phyloP scores from a whole-genome alignment of 352 stramenopile genomes.

The Pythium aquatile region DNA sequence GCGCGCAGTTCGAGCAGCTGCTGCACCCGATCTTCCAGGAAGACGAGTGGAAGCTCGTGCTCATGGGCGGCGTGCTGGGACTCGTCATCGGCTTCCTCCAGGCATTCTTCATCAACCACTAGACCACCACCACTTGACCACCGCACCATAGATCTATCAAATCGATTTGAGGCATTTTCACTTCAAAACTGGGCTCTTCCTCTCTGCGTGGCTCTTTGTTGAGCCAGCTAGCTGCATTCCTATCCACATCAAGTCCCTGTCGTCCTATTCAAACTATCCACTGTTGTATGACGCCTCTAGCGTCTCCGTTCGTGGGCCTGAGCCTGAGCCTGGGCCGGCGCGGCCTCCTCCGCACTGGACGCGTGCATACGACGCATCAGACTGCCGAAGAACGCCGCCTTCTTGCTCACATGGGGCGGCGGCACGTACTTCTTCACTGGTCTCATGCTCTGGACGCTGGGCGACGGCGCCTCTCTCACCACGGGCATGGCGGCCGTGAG shows the following conservation, averaged over 20 bases:
- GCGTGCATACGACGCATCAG: constrained; percentile 20
- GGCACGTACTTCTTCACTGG: constrained; percentile 27
- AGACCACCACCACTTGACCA: background rate
- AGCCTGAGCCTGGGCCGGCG: background rate
- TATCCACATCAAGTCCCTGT: background rate
- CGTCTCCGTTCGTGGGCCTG: background rate
- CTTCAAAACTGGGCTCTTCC: too few species aligned
- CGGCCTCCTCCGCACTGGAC: background rate
- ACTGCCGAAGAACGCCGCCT: constrained; percentile 25
- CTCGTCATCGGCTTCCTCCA: constrained; percentile 90
- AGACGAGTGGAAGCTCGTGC: constrained; percentile 98
- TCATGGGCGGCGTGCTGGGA: constrained; percentile 94
- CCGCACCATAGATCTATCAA: too few species aligned
- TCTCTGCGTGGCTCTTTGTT: too few species aligned
- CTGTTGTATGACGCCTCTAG: background rate
- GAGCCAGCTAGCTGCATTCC: background rate
- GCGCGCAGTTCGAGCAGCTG: constrained; percentile 94
- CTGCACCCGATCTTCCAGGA: constrained; percentile 98
- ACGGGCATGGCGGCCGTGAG: background rate
- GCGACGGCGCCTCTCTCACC: constrained; percentile 6
- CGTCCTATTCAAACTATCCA: background rate
- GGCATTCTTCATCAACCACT: constrained; percentile 84
- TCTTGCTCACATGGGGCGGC: constrained; percentile 16
- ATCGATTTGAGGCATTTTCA: too few species aligned
- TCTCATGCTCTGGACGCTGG: constrained; percentile 25